A percentile compares a stretch with the other conserved stretches of the same genome.
Conservation (phyloP, 2,329 filamentous ascomycete species). For the Fusarium marasasianum region DNA sequence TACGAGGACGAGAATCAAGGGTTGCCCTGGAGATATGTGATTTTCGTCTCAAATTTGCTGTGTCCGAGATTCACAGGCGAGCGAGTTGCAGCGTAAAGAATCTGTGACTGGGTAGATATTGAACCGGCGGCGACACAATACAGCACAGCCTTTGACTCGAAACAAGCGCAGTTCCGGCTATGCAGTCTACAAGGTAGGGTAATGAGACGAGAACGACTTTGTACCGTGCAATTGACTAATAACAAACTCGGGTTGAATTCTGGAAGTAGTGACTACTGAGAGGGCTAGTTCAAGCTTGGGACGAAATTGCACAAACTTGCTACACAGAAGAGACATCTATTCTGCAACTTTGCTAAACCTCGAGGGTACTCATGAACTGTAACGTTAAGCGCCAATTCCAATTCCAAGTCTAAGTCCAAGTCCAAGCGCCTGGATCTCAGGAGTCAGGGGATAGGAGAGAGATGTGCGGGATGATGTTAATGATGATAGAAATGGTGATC, state of each 20-base stretch:
- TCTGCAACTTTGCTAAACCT: neutral
- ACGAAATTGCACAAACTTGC: neutral
- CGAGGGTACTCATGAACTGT: neutral
- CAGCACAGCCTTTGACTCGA: conserved; percentile 17
- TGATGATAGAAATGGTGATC: neutral
- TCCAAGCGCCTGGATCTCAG: conserved; percentile 4
- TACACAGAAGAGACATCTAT: neutral
- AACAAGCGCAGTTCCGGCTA: conserved; percentile 38
- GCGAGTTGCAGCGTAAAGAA: neutral
- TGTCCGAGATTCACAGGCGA: conserved; percentile 5
- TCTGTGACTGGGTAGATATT: conserved; percentile 7
- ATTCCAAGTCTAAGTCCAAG: neutral
- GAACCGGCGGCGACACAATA: conserved; percentile 7
- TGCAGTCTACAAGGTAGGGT: neutral
- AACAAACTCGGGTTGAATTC: neutral
- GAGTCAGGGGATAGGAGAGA: conserved; percentile 21
- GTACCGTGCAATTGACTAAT: neutral
- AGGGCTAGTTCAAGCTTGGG: neutral
- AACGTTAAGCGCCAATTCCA: neutral
- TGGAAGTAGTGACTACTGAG: neutral
- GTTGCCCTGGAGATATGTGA: neutral
- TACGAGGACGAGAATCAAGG: neutral
- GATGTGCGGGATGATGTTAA: conserved; percentile 16
- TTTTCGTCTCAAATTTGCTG: conserved; percentile 13
- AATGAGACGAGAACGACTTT: neutral